Evolutionary conservation across 129 eudicot genomes (phyloP), one percentile per base, ranked within the genome.

Genomic region (sunflower (Helianthus annuus)): DNA sequence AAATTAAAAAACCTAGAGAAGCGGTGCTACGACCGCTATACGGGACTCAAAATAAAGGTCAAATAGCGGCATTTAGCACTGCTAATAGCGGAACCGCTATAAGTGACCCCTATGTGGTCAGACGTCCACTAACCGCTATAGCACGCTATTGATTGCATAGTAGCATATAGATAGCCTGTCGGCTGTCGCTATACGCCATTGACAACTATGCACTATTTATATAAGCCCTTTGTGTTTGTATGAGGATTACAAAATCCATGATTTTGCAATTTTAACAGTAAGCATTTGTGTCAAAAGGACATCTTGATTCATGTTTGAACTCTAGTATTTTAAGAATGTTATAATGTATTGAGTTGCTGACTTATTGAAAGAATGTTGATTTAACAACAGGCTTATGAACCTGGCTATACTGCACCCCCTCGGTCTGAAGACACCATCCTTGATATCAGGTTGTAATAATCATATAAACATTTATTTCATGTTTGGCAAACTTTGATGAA

Each of bases 341-440:
- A 39, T 58, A 32, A 46, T 29, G 5, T 66, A 22, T 12, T 55
- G 14, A 54, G 64, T 72, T 45, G 4, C 11, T 48, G 51, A 48
- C 19, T 29, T 48, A 36, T 27, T 57, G 61, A 45, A 46, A 56
- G 65, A 69, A 48, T 48, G 53, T 32, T 54, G 9, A 68, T 59
- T 57, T 19, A 27, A 67, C 85, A 27, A 67, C 85, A 89, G 96
- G 84, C 86, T 39, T 89, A 86, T 64, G 85, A 83, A 72, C 84
- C 90, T 77, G 90, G 90, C 64, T 89, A 89, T 76, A 89, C 90
- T 64, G 96, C 88, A 77, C 76, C 71, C 17, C 76, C 81, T 69
- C 82, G 10, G 27, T 10, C 76, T 15, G 90, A 86, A 51, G 92
- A 86, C 53, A 78, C 88, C 64, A 64, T 84, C 38, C 84, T 89